phyloP scores from a whole-genome alignment of 805 yeast species.

The Lipomyces mesembrius region DNA sequence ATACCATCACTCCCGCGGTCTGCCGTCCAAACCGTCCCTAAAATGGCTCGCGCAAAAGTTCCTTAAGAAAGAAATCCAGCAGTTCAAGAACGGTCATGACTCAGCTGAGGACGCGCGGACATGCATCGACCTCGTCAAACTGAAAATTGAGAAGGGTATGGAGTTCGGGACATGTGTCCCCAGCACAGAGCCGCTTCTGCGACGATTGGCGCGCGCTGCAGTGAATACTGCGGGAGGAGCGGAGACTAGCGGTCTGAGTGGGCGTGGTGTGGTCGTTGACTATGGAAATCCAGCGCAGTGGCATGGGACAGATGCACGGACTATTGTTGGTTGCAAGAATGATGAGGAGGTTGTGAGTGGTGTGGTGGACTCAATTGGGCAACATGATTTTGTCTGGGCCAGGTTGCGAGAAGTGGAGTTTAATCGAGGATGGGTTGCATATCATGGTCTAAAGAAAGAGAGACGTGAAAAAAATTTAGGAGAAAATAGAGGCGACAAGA shows the following conservation, averaged over 20 bases:
- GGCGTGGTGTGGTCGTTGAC: slow-evolving; percentile 46
- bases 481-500: background rate
- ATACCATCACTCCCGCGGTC: slow-evolving; percentile 78
- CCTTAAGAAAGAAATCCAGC: slow-evolving; percentile 66
- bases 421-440: slow-evolving; percentile 45
- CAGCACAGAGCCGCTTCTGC: slow-evolving; percentile 37
- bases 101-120: slow-evolving; percentile 84
- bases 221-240: slow-evolving; percentile 12
- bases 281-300: slow-evolving; percentile 44
- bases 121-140: slow-evolving; percentile 74
- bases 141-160: slow-evolving; percentile 69
- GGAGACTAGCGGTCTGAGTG: slow-evolving; percentile 21
- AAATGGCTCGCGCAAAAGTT: slow-evolving; percentile 66
- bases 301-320: slow-evolving; percentile 45
- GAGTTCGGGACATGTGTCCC: slow-evolving; percentile 59
- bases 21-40: slow-evolving; percentile 78
- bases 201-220: slow-evolving; percentile 29
- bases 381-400: slow-evolving; percentile 57
- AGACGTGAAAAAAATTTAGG: slow-evolving; percentile 26
- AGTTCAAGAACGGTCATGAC: slow-evolving; percentile 67
- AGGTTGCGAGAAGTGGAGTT: slow-evolving; percentile 64
- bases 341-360: slow-evolving; percentile 65
- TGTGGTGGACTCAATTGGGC: slow-evolving; percentile 47
- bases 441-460: slow-evolving; percentile 6
- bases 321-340: slow-evolving; percentile 52